Evolutionary conservation across 2,329 filamentous ascomycete species (phyloP).

Genomic region (Diaporthe vaccinii): DNA sequence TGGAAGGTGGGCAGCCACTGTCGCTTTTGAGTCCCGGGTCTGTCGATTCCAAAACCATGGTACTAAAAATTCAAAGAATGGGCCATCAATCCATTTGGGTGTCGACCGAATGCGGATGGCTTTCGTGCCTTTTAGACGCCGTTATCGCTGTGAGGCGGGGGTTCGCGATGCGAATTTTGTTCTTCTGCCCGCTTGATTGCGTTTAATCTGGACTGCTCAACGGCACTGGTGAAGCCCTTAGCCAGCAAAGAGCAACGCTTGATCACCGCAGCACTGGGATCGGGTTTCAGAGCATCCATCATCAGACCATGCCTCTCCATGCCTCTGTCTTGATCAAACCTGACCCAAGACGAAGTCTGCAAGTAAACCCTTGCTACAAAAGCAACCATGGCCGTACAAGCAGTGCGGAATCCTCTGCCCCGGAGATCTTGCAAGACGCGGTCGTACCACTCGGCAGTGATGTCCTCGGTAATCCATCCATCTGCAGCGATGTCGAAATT

Average conservation of each 20-base stretch:
- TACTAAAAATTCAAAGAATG: not conserved
- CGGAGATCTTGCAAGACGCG: not conserved
- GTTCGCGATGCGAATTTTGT: too few species aligned
- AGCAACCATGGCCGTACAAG: not conserved
- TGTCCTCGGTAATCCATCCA: not conserved
- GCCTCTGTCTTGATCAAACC: not conserved
- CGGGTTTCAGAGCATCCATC: not conserved
- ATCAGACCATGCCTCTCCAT: not conserved
- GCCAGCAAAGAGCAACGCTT: not conserved
- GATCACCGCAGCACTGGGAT: not conserved
- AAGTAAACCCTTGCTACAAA: constrained; percentile 4
- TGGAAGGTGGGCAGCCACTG: not conserved
- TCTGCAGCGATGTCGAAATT: not conserved
- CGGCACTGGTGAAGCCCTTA: not conserved
- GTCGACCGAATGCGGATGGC: not conserved
- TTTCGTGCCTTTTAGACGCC: not conserved
- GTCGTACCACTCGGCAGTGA: constrained; percentile 14
- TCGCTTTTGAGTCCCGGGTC: not conserved
- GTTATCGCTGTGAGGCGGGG: not conserved
- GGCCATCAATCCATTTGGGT: not conserved
- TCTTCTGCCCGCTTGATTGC: not conserved
- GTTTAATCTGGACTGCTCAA: not conserved
- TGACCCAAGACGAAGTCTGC: not conserved
- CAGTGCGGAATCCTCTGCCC: not conserved
- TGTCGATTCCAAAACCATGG: not conserved